These are phyloP conservation scores for Boletus eberwhitei DNA, from an alignment of 768 basidiomycete genomes.

Conservation along the genomic window DNA sequence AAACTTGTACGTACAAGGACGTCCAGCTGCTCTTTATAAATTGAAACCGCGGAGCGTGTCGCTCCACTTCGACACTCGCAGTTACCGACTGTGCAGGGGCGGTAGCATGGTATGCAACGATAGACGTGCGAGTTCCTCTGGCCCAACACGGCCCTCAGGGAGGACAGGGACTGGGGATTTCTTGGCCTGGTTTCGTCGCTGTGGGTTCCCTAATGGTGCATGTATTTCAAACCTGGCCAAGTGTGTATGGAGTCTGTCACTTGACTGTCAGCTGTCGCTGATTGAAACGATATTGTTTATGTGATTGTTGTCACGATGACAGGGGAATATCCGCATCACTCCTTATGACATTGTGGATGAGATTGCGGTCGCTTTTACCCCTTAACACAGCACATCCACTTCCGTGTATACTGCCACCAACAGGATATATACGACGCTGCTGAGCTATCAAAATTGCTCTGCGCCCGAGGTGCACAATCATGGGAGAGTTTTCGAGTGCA, in stretches of 20 bases:
- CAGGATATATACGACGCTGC: not conserved
- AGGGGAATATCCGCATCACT: too few relatives aligned
- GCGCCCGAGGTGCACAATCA: constrained; percentile 8
- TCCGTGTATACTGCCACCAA: not conserved
- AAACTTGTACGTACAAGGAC: not conserved
- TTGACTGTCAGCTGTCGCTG: too few relatives aligned
- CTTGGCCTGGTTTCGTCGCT: too few relatives aligned
- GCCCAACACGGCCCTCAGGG: too few relatives aligned
- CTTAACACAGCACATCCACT: not conserved
- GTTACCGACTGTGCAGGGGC: not conserved
- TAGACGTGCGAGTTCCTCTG: not conserved
- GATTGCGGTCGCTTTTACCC: not conserved
- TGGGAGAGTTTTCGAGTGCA: constrained; percentile 49
- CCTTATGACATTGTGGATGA: not conserved
- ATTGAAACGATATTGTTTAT: too few relatives aligned
- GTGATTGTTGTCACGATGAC: too few relatives aligned
- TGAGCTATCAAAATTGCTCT: too few relatives aligned
- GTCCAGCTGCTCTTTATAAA: not conserved
- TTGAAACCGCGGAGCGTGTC: not conserved
- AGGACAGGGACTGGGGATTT: too few relatives aligned
- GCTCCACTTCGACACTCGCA: not conserved
- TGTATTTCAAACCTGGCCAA: too few relatives aligned
- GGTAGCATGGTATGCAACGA: not conserved
- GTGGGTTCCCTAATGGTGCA: too few relatives aligned
- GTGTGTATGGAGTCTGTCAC: too few relatives aligned